Conservation (phyloP, 441 rosid genomes). For the Melastoma candidum region DNA sequence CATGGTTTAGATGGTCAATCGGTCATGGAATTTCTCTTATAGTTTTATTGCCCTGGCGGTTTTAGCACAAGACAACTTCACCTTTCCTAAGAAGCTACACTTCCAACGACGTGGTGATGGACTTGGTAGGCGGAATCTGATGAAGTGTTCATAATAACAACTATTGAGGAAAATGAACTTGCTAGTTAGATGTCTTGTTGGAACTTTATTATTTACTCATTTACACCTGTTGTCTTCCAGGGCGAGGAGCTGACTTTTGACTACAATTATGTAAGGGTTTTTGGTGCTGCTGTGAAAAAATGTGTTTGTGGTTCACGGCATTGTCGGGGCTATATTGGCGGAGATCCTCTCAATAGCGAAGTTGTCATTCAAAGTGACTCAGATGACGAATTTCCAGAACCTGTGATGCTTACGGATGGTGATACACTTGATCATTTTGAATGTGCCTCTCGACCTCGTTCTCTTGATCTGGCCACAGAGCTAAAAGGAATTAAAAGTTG, state of each 20-base stretch:
- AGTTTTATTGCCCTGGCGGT: no score
- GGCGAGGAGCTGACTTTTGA: slow-evolving; percentile 95
- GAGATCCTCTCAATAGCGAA: slow-evolving; percentile 77
- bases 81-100: no score
- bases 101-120: no score
- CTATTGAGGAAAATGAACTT: no score
- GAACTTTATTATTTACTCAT: background rate
- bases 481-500: slow-evolving; percentile 21
- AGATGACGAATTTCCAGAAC: slow-evolving; percentile 97
- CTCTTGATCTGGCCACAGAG: slow-evolving; percentile 22
- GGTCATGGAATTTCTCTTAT: no score
- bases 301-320: slow-evolving; percentile 85
- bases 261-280: slow-evolving; percentile 94
- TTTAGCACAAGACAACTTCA: no score
- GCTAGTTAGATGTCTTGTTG: background rate
- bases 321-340: slow-evolving; percentile 96
- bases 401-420: slow-evolving; percentile 50
- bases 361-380: slow-evolving; percentile 87
- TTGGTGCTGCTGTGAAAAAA: slow-evolving; percentile 98
- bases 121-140: no score
- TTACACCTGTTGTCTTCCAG: slow-evolving; percentile 28
- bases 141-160: no score
- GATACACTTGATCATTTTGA: slow-evolving; percentile 20
- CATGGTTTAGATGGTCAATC: no score
- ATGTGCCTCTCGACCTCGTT: slow-evolving; percentile 20